Base-by-base conservation (phyloP, 805 yeast species). In the Zygotorulaspora chibaensis region DNA sequence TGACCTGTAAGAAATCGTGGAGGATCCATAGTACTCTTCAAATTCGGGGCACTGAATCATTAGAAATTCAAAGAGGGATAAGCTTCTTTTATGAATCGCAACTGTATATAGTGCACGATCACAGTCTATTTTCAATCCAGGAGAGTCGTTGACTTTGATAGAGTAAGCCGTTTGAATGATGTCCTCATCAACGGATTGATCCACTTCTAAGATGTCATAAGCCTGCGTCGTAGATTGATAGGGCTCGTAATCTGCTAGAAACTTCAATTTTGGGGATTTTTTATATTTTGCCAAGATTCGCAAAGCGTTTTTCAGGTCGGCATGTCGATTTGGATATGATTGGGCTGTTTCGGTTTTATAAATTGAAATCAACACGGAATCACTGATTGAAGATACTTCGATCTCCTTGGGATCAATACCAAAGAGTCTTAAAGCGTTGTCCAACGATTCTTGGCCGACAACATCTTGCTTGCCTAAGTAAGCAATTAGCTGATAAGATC, bases 151-250 rank as follows among this genome's bases (percentile, higher is more conserved):
- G 1, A 74, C 57, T 48, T 81, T 80, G 35, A 84, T 71, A 46
- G 84, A 81, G 57, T 79, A 85, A 0, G 95, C 90, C 1, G 95
- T 84, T 25, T 80, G 72, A 2, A 87, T 76, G 36, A 85, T 79
- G 51, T 86, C 93, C 58, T 83, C 87, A 47, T 77, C 83, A 11
- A 81, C 78, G 0, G 71, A 64, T 1, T 72, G 70, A 43, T 73
- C 73, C 13, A 79, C 70, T 9, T 76, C 84, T 27, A 84, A 61
- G 1, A 66, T 56, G 0, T 67, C 63, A 53, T 80, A 82, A 0
- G 88, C 86, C 39, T 74, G 74, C n/a, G 70, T 66, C 43, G 75
- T 56, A 8, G 35, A 47, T 12, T 45, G 45, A 41, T 57, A 66
- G 2, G 79, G 79, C 47, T 80, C 82, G 31, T 74, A 67, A 10